A percentile compares a stretch with the other conserved stretches of the same genome.
Evolutionary conservation across 768 basidiomycete species (phyloP).

Genomic region (Mycena vulgaris): DNA sequence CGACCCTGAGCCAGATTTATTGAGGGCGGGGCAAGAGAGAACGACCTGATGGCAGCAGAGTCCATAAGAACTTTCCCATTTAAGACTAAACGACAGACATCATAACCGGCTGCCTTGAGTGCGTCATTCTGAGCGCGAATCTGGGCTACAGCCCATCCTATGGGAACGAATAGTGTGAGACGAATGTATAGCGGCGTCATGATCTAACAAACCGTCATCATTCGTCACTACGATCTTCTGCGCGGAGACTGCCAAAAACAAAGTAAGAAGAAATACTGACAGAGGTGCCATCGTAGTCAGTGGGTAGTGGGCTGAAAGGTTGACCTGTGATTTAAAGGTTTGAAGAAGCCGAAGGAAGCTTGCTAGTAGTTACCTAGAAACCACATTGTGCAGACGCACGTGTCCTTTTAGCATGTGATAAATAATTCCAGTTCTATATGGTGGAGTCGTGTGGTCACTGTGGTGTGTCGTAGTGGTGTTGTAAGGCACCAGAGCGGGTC

Average conservation of each 20-base stretch:
- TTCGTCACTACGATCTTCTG: constrained; percentile 51
- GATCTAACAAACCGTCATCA: constrained; percentile 46
- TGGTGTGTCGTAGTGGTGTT: too few species aligned
- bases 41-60: constrained; percentile 51
- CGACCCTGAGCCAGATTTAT: constrained; percentile 64
- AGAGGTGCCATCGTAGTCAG: constrained; percentile 11
- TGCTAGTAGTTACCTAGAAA: too few species aligned
- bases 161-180: background rate
- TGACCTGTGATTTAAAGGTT: too few species aligned
- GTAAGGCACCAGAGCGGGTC: too few species aligned
- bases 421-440: too few species aligned
- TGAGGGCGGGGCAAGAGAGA: constrained; percentile 63
- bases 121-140: constrained; percentile 60
- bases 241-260: constrained; percentile 20
- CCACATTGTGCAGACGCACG: too few species aligned
- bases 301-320: too few species aligned
- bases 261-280: background rate
- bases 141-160: constrained; percentile 61
- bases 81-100: constrained; percentile 46
- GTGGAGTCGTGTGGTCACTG: too few species aligned
- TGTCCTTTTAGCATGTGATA: too few species aligned
- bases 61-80: background rate
- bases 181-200: background rate
- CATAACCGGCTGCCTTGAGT: constrained; percentile 54
- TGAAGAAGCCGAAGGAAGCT: too few species aligned